Percentiles rank a stretch among this genome's conserved stretches.
These are phyloP conservation scores for Arachnopeziza araneosa DNA, from an alignment of 2,329 filamentous ascomycete genomes.

Conservation along the genomic window DNA sequence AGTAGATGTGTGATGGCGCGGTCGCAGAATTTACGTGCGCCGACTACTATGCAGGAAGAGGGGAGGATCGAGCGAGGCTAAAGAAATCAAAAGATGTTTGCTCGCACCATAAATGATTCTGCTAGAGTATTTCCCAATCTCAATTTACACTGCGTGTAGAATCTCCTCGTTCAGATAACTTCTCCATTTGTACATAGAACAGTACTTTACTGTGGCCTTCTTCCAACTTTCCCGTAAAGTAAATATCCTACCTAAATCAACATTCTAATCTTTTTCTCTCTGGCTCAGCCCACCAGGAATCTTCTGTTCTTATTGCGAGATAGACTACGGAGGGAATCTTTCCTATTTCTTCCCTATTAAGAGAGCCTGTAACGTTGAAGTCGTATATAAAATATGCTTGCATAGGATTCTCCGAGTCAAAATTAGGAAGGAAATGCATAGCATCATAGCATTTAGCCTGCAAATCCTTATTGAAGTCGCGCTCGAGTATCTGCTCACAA, in stretches of 20 bases:
- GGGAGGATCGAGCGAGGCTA: conserved; percentile 4
- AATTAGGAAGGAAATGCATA: conserved; percentile 9
- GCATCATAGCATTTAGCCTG: conserved; percentile 8
- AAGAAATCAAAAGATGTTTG: conserved; percentile 2
- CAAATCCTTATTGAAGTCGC: conserved; percentile 5
- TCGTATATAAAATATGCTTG: conserved; percentile 4
- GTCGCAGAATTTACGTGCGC: conserved; percentile 4
- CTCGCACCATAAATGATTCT: too few species aligned
- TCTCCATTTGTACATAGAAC: conserved; percentile 5
- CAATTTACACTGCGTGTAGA: too few species aligned
- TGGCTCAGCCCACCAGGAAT: conserved; percentile 3
- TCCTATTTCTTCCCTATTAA: not conserved
- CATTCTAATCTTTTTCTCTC: not conserved
- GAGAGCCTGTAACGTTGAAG: conserved; percentile 1
- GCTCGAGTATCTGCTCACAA: conserved; percentile 7
- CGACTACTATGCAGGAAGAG: conserved; percentile 5
- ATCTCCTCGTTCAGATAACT: not conserved
- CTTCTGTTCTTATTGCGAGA: conserved; percentile 1
- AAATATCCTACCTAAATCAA: not conserved
- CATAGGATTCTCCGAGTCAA: conserved; percentile 21
- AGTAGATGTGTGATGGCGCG: conserved; percentile 2
- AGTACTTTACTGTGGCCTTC: not conserved
- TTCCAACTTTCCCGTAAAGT: not conserved
- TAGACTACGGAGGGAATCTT: conserved; percentile 1
- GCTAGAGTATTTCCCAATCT: too few species aligned